Evolutionary conservation across 106 monocot genomes (phyloP), one percentile per base, ranked within the genome.

Genomic region (Gastrodia elata): DNA sequence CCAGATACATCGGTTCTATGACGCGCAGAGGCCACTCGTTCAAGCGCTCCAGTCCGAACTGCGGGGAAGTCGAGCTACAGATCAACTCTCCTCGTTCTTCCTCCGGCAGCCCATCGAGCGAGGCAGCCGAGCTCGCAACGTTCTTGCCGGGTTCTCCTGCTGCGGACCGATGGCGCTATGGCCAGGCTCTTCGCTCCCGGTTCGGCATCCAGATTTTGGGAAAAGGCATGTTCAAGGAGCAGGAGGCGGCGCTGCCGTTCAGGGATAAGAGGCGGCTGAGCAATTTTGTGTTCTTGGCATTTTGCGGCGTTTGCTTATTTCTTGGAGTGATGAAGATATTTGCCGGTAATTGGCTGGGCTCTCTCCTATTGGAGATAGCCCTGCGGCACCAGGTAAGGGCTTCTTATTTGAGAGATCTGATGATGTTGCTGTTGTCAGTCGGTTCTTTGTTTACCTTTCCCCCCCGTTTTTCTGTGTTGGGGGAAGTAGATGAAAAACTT

Each of bases 271-370:
- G 67, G 74, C 77, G 41, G 68, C 46, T 92, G 2, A 85, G 92
- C 73, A 92, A 90, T 43, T 46, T 90, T 27, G 41, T 90, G 76
- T 92, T 97, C 74, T 74, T 88, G 16, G 73, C 65, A 42, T 97
- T 97, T 75, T 97, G 92, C 52, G 69, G 80, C 46, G 68, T 83
- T 38, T 90, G 92, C 72, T 56, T 97, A 52, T 11, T 88, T 70
- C 76, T 92, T 4, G 92, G 96, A 43, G 24, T 86, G 6, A 65
- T 80, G 38, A 96, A 86, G 84, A 86, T 96, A 64, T 84, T 75
- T 38, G 82, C 83, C 25, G 84, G 83, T 13, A 82, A 84, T 20
- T 82, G 81, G 85, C 25, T 87, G 34, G 82, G 80, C 18, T 64
- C 80, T 41, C 14, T 28, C 2, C 32, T 46, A 20, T 9, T 52